Conservation (phyloP, 2,329 filamentous ascomycete genomes). For the Cytospora chrysosperma region DNA sequence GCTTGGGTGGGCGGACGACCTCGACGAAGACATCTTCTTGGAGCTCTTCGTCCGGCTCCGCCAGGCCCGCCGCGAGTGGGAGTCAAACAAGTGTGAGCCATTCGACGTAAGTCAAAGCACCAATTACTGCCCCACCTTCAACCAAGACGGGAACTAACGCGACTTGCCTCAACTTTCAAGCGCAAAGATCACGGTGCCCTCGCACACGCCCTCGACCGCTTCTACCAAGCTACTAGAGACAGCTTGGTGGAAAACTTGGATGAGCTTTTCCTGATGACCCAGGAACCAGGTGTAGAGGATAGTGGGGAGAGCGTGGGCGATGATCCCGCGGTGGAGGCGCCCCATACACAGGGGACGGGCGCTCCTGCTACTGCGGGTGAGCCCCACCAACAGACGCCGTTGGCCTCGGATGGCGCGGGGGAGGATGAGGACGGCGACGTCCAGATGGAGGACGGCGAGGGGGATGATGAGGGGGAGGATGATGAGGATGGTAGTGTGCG, state of each 20-base stretch:
- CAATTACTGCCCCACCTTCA: rapidly evolving
- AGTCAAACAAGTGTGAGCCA: background rate
- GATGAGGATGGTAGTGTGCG: background rate
- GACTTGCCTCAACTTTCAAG: background rate
- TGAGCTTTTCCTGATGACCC: background rate
- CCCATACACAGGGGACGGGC: constrained; percentile 3
- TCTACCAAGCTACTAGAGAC: background rate
- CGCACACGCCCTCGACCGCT: constrained; percentile 2
- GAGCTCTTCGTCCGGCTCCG: background rate
- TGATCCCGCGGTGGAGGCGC: background rate
- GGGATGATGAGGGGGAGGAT: background rate
- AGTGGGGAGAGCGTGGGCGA: background rate
- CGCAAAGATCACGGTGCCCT: constrained; percentile 1
- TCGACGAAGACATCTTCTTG: constrained; percentile 1
- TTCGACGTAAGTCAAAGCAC: constrained; percentile 1
- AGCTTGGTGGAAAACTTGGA: background rate
- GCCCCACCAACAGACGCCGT: background rate
- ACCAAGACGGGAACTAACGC: background rate
- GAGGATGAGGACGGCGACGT: constrained; percentile 6
- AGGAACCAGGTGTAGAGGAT: background rate
- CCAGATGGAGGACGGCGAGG: constrained; percentile 3
- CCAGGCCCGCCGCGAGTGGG: background rate
- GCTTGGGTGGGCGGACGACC: background rate
- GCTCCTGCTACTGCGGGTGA: background rate
- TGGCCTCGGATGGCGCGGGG: background rate